Evolutionary conservation across 768 basidiomycete species (phyloP).

Genomic region (Boletus rufocinnamomeus): DNA sequence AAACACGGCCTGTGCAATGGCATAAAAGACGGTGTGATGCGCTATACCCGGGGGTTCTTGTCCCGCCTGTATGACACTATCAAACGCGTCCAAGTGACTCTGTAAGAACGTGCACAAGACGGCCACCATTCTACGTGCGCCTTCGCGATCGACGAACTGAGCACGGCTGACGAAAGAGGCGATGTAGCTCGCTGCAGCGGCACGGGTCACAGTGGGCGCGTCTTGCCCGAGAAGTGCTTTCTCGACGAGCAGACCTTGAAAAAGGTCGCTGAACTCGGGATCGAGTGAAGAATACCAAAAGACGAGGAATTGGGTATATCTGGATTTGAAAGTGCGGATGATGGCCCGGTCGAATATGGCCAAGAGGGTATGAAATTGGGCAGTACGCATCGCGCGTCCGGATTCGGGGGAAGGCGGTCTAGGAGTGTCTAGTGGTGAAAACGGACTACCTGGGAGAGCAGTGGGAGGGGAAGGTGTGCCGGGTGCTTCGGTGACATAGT

Average conservation of each 20-base stretch:
- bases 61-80: conserved; percentile 47
- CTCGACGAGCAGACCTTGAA: conserved; percentile 92
- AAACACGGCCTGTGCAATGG: conserved; percentile 88
- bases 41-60: conserved; percentile 34
- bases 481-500: conserved; percentile 31
- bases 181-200: conserved; percentile 93
- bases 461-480: conserved; percentile 16
- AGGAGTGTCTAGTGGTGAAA: conserved; percentile 24
- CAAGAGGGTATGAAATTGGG: conserved; percentile 85
- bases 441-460: conserved; percentile 4
- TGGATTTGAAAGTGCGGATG: conserved; percentile 93
- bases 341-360: conserved; percentile 93
- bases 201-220: conserved; percentile 75
- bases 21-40: conserved; percentile 83
- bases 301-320: conserved; percentile 95
- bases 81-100: conserved; percentile 73
- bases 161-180: conserved; percentile 92
- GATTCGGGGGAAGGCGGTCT: conserved; percentile 35
- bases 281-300: conserved; percentile 96
- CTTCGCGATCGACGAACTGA: conserved; percentile 74
- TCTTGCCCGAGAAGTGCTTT: conserved; percentile 70
- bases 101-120: conserved; percentile 88
- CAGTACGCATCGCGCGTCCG: conserved; percentile 44
- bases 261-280: conserved; percentile 85
- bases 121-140: conserved; percentile 68